These are phyloP conservation scores for Vitis hybrid DNA, from an alignment of 177 flowering plant species.

Conservation along the genomic window DNA sequence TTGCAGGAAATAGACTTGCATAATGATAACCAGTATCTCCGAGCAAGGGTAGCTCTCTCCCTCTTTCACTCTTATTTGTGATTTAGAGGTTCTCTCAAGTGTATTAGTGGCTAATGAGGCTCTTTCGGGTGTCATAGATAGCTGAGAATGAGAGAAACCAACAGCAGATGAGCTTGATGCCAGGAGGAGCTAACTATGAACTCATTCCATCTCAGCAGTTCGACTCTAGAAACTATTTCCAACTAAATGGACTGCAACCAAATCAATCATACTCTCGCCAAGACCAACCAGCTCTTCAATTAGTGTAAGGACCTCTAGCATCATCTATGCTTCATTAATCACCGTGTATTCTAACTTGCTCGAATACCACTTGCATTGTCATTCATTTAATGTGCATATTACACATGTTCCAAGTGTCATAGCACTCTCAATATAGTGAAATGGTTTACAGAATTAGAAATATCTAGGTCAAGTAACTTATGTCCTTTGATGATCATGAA, in stretches of 20 bases:
- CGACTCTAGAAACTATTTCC: conserved; percentile 65
- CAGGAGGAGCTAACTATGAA: conserved; percentile 48
- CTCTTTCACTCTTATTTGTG: conserved; percentile 10
- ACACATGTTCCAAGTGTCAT: not conserved
- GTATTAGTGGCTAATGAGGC: not conserved
- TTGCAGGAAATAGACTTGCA: conserved; percentile 85
- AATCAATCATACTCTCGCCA: conserved; percentile 53
- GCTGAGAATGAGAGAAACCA: conserved; percentile 66
- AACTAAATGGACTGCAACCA: conserved; percentile 60
- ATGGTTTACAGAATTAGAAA: no score
- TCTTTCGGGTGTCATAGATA: conserved; percentile 31
- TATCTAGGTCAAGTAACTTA: no score
- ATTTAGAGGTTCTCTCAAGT: not conserved
- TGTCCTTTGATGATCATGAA: no score
- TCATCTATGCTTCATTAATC: not conserved
- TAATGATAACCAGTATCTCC: conserved; percentile 75
- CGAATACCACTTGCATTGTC: not conserved
- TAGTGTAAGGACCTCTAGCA: conserved; percentile 40
- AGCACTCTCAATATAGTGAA: not conserved
- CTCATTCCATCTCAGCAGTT: conserved; percentile 47
- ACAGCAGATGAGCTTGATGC: conserved; percentile 58
- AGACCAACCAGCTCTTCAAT: conserved; percentile 71
- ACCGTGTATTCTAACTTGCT: not conserved
- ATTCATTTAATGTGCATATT: not conserved
- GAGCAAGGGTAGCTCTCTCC: conserved; percentile 59